Evolutionary conservation across 768 basidiomycete species (phyloP).

Genomic region (Termitomyces sp.): DNA sequence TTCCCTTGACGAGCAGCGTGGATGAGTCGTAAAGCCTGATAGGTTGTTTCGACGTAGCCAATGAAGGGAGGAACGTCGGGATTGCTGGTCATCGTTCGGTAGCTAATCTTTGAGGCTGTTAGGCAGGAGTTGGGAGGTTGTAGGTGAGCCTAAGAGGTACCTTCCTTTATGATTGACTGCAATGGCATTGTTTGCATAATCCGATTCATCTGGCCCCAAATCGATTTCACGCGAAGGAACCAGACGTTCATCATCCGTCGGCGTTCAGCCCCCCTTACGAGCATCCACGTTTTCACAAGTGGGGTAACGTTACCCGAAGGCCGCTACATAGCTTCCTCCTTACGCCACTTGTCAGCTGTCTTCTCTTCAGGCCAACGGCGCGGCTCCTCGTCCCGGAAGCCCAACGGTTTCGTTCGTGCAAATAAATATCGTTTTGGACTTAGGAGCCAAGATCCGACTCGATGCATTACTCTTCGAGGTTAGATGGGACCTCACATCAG

Average conservation of each 20-base stretch:
- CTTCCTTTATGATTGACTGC: slow-evolving; percentile 38
- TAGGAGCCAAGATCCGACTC: slow-evolving; percentile 15
- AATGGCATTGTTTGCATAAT: slow-evolving; percentile 30
- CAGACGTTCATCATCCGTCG: slow-evolving; percentile 27
- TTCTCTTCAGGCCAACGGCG: slow-evolving; percentile 20
- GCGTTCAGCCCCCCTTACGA: slow-evolving; percentile 34
- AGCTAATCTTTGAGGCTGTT: slow-evolving; percentile 53
- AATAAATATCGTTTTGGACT: slow-evolving; percentile 7
- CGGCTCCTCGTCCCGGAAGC: slow-evolving; percentile 16
- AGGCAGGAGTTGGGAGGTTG: slow-evolving; percentile 38
- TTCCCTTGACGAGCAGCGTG: slow-evolving; percentile 76
- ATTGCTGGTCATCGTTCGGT: slow-evolving; percentile 42
- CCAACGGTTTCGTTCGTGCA: slow-evolving; percentile 1
- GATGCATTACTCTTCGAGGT: slow-evolving; percentile 7
- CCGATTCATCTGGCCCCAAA: slow-evolving; percentile 29
- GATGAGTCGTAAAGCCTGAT: slow-evolving; percentile 76
- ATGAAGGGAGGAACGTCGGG: slow-evolving; percentile 61
- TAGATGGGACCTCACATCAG: slow-evolving; percentile 12
- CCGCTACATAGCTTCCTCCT: slow-evolving; percentile 33
- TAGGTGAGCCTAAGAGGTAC: slow-evolving; percentile 36
- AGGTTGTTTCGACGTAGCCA: slow-evolving; percentile 78
- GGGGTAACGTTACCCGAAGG: slow-evolving; percentile 37
- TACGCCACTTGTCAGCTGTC: slow-evolving; percentile 39
- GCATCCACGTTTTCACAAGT: slow-evolving; percentile 19
- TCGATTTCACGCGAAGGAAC: slow-evolving; percentile 29